Base-by-base conservation (phyloP, 176 grass and related monocot species). In the Zoysia pacifica region DNA sequence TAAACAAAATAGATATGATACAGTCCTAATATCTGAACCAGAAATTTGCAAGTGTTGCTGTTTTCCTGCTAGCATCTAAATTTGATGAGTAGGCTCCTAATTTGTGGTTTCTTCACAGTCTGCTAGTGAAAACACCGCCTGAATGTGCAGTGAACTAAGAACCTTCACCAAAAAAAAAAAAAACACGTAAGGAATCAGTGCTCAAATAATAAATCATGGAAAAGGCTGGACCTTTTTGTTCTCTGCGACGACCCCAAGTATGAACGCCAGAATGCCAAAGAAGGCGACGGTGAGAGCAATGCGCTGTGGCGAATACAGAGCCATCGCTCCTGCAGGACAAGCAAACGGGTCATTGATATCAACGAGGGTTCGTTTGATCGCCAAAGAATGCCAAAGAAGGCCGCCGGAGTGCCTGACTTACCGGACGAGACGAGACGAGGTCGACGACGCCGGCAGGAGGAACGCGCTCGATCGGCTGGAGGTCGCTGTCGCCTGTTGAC, bases 201-300 rank as follows among this genome's bases (percentile, higher is more conserved):
- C 10, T 67, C 41, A 58, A 11, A 79, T 2, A 2, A 51, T 2
- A 2, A 51, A 55, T 74, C 49, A 82, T 53, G 63, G 16, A 49
- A 65, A 55, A 74, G 52, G 36, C 47, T 54, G 43, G 19, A 97
- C 94, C 94, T 97, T 97, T 81, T 97, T 94, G 48, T 90, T 94
- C 84, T 97, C 94, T 1, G 91, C 87, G 55, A 94, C 16, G 13
- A 97, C 91, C 52, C 85, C 91, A 58, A 97, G 82, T 5, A 90
- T 3, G 14, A 93, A 94, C 0, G 94, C 61, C 35, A 97, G 79
- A 45, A 76, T 5, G 7, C 87, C 89, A 20, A 97, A 86, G 51
- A 84, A 76, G 1, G 85, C 7, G 67, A 89, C 55, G 5, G 44
- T 48, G 61, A 90, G 82, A 13, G 84, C 82, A 48, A 88, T 75